Evolutionary conservation across 1,284 basidiomycete species (phyloP).

Genomic region (Boletus sp.): DNA sequence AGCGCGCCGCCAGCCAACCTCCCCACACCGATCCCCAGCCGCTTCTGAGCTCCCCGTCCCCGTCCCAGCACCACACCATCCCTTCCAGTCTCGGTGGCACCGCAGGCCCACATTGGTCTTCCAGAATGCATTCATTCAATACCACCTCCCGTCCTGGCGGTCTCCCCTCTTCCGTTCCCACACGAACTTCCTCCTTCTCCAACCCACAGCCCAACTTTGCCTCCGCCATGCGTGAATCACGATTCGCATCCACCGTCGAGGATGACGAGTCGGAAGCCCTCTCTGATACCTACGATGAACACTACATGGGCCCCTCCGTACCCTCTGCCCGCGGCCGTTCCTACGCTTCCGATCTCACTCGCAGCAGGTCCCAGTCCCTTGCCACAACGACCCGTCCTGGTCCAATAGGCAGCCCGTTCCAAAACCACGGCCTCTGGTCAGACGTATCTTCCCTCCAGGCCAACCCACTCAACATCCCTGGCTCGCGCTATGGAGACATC

Average conservation of each 20-base stretch:
- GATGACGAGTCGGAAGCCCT: constrained; percentile 66
- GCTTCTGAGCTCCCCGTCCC: neutral
- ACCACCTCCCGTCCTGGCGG: constrained; percentile 28
- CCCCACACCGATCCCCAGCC: neutral
- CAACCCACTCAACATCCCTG: constrained; percentile 54
- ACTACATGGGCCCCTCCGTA: constrained; percentile 39
- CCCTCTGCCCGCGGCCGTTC: constrained; percentile 48
- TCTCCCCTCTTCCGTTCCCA: constrained; percentile 45
- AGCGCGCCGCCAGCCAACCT: constrained; percentile 13
- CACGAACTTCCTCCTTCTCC: constrained; percentile 65
- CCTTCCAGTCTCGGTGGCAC: neutral
- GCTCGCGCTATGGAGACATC: constrained; percentile 51
- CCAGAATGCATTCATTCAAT: constrained; percentile 37
- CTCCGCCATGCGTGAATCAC: constrained; percentile 59
- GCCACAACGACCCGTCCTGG: constrained; percentile 55
- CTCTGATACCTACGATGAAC: constrained; percentile 54
- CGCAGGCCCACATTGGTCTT: too few species aligned
- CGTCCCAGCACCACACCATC: too few species aligned
- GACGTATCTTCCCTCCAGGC: constrained; percentile 40
- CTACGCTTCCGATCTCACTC: constrained; percentile 54
- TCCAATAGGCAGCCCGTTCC: constrained; percentile 42
- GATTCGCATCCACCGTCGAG: constrained; percentile 65
- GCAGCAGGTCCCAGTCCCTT: constrained; percentile 73
- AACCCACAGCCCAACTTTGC: constrained; percentile 51
- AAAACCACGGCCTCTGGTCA: constrained; percentile 49